A percentile compares a stretch with the other conserved stretches of the same genome.
phyloP scores from a whole-genome alignment of 306 rosid species.

The Glycyrrhiza uralensis region DNA sequence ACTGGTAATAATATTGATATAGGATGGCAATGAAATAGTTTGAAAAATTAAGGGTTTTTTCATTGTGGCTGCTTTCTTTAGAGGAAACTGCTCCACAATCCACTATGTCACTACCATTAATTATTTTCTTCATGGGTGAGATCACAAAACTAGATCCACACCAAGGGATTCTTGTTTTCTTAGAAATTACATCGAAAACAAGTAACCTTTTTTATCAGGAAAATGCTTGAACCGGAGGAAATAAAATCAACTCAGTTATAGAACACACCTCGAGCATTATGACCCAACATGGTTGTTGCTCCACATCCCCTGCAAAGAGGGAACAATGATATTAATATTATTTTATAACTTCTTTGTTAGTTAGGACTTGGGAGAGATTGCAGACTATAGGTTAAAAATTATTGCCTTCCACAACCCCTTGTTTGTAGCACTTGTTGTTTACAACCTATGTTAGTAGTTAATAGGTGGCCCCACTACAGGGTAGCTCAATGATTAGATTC shows the following conservation, averaged over 20 bases:
- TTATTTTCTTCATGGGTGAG: not conserved
- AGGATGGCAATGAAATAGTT: not conserved
- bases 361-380: not conserved
- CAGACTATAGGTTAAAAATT: not conserved
- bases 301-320: conserved; percentile 56
- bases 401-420: not conserved
- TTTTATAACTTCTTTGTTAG: not conserved
- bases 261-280: conserved; percentile 91
- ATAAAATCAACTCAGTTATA: conserved; percentile 22
- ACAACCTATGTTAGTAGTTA: not conserved
- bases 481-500: not conserved
- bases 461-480: not conserved
- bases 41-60: not conserved
- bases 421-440: not conserved
- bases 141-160: conserved; percentile 7
- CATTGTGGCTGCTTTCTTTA: not conserved
- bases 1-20: not conserved
- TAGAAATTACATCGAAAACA: conserved; percentile 3
- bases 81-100: not conserved
- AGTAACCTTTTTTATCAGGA: not conserved
- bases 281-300: conserved; percentile 94
- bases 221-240: not conserved
- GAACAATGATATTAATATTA: conserved; percentile 9
- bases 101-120: not conserved
- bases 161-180: not conserved